A percentile compares a stretch with the other conserved stretches of the same genome.
These are phyloP conservation scores for Rosellinia necatrix DNA, from an alignment of 2,329 filamentous ascomycete species.

Conservation along the genomic window DNA sequence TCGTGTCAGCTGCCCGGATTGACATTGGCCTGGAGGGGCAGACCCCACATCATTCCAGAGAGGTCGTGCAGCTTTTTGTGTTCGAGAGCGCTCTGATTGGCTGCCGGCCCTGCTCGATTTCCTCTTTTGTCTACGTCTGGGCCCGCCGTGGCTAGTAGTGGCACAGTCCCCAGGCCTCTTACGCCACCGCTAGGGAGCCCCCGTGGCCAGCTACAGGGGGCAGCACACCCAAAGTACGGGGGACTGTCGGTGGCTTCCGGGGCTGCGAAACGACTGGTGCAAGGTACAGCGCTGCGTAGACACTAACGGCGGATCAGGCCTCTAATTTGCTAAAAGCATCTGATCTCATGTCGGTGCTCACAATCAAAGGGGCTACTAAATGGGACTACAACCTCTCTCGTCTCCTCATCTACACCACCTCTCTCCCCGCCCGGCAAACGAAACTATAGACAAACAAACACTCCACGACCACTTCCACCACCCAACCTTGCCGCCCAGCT, in stretches of 20 bases:
- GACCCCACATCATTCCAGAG: constrained; percentile 2
- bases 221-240: too few relatives aligned
- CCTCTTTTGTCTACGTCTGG: constrained; percentile 19
- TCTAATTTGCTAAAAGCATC: constrained; percentile 21
- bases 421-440: neutral
- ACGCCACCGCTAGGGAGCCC: too few relatives aligned
- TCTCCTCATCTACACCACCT: constrained; percentile 10
- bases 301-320: too few relatives aligned
- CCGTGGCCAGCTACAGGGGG: too few relatives aligned
- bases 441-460: constrained; percentile 1
- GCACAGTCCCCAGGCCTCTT: constrained; percentile 7
- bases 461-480: neutral
- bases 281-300: too few relatives aligned
- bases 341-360: constrained; percentile 23
- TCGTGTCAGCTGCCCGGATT: constrained; percentile 17
- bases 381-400: constrained; percentile 6
- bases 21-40: constrained; percentile 12
- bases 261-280: too few relatives aligned
- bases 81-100: constrained; percentile 15
- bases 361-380: constrained; percentile 18
- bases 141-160: constrained; percentile 19
- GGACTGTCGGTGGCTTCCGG: constrained; percentile 21
- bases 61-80: constrained; percentile 2
- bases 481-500: neutral
- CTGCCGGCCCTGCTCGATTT: constrained; percentile 23